Evolutionary conservation across 1,284 basidiomycete genomes (phyloP).

Genomic region (Somion occarium): DNA sequence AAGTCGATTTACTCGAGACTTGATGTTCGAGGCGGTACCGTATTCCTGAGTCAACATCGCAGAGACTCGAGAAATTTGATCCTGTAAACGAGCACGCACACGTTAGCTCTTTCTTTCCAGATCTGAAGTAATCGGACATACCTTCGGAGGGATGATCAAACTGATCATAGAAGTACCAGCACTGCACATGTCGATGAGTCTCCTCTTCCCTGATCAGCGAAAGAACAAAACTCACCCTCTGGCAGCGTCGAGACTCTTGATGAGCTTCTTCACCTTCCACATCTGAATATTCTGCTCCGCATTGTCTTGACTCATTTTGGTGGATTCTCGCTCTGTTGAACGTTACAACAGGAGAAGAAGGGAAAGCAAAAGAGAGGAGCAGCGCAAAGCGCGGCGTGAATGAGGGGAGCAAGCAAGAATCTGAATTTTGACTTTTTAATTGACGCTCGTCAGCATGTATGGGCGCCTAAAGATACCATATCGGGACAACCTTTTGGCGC

Average conservation of each 20-base stretch:
- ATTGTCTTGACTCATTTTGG: slow-evolving; percentile 68
- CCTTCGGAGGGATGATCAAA: slow-evolving; percentile 93
- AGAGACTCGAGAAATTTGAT: slow-evolving; percentile 92
- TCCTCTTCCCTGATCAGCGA: background rate
- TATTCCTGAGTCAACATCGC: slow-evolving; percentile 99
- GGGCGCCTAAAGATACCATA: background rate
- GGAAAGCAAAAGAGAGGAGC: slow-evolving; percentile 4
- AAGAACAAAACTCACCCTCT: slow-evolving; percentile 60
- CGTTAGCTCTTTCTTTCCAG: slow-evolving; percentile 13
- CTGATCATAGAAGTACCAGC: slow-evolving; percentile 99
- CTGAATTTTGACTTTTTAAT: slow-evolving; percentile 3
- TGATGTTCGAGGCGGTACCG: slow-evolving; percentile 98
- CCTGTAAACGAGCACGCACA: slow-evolving; percentile 44
- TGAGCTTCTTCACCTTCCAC: slow-evolving; percentile 99
- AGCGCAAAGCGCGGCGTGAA: slow-evolving; percentile 4
- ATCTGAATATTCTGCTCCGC: slow-evolving; percentile 89
- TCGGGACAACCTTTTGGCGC: background rate
- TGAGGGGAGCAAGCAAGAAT: slow-evolving; percentile 6
- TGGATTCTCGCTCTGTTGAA: slow-evolving; percentile 1
- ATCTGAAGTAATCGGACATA: slow-evolving; percentile 32
- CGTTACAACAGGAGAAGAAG: slow-evolving; percentile 11
- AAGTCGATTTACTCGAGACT: slow-evolving; percentile 96
- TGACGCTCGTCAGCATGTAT: background rate
- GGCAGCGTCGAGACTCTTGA: slow-evolving; percentile 89
- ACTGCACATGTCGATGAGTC: slow-evolving; percentile 34